Percentiles rank a stretch among this genome's conserved stretches.
Conservation (phyloP, 192 early-diverging fungal genomes). For the Mortierella antarctica region DNA sequence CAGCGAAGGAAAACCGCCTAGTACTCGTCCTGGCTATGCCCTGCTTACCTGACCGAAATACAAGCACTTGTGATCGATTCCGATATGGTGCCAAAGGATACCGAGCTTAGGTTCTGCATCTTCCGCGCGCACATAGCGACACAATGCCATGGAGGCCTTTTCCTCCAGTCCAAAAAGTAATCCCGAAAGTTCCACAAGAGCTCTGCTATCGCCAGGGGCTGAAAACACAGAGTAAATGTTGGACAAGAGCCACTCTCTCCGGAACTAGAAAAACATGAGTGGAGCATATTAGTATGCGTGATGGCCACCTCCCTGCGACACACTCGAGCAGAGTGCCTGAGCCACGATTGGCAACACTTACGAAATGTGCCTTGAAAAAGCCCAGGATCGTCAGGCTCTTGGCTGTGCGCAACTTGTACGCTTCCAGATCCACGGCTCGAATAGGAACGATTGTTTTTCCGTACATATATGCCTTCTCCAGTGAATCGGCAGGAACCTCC, state of each 20-base stretch:
- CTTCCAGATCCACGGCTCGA: constrained; percentile 67
- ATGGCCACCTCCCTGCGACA: no score
- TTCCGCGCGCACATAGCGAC: constrained; percentile 66
- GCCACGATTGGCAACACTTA: constrained; percentile 15
- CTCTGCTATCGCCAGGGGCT: constrained; percentile 47
- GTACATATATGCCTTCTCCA: constrained; percentile 73
- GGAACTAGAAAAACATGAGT: constrained; percentile 55
- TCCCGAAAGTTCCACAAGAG: constrained; percentile 59
- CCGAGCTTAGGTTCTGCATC: constrained; percentile 71
- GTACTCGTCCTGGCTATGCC: neutral
- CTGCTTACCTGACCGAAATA: constrained; percentile 56
- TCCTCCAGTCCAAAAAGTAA: constrained; percentile 63
- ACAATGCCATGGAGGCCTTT: constrained; percentile 65
- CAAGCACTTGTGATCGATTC: constrained; percentile 51
- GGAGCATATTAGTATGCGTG: neutral
- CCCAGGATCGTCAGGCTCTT: constrained; percentile 72
- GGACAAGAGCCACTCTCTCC: constrained; percentile 63
- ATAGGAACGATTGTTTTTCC: constrained; percentile 77
- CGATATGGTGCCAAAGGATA: constrained; percentile 65
- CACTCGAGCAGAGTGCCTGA: no score
- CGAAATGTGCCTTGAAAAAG: constrained; percentile 61
- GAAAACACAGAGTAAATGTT: constrained; percentile 65
- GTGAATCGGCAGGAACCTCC: constrained; percentile 58
- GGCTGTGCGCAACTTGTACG: constrained; percentile 64
- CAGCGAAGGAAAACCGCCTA: no score